Conservation (phyloP, 2,329 filamentous ascomycete genomes). For the Lithohypha guttulata region DNA sequence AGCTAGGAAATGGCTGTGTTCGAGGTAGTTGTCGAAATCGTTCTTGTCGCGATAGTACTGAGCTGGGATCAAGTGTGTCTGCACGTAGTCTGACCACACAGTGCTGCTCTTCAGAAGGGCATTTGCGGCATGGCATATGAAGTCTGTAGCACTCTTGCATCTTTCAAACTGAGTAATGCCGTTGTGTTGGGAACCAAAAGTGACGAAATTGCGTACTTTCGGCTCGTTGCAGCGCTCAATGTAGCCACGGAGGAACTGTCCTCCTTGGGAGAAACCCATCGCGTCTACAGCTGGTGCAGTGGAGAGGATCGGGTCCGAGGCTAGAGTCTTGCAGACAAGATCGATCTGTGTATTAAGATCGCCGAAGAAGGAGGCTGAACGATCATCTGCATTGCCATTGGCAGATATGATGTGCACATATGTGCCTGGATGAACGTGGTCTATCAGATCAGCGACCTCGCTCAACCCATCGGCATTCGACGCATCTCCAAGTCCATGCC, state of each 20-base stretch:
- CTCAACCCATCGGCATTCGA: constrained; percentile 67
- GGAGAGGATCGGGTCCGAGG: constrained; percentile 65
- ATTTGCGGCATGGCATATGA: constrained; percentile 71
- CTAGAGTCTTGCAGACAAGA: constrained; percentile 65
- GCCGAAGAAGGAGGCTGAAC: constrained; percentile 77
- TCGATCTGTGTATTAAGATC: constrained; percentile 72
- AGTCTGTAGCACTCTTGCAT: constrained; percentile 57
- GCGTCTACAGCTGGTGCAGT: constrained; percentile 79
- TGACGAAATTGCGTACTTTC: constrained; percentile 67
- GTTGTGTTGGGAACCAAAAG: constrained; percentile 85
- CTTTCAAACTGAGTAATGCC: constrained; percentile 75
- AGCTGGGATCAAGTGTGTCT: constrained; percentile 72
- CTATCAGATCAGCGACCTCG: constrained; percentile 58
- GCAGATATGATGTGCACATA: constrained; percentile 72
- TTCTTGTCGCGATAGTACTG: constrained; percentile 79
- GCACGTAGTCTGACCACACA: constrained; percentile 62
- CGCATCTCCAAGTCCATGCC: constrained; percentile 67
- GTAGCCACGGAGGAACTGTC: constrained; percentile 87
- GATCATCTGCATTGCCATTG: constrained; percentile 56
- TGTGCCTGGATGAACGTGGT: constrained; percentile 67
- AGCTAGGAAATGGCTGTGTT: constrained; percentile 75
- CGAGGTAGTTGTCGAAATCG: constrained; percentile 63
- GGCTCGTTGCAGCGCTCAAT: constrained; percentile 75
- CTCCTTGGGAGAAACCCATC: constrained; percentile 89
- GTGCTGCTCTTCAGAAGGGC: constrained; percentile 67